These are phyloP conservation scores for Suillus occidentalis DNA, from an alignment of 768 basidiomycete genomes.

Conservation along the genomic window DNA sequence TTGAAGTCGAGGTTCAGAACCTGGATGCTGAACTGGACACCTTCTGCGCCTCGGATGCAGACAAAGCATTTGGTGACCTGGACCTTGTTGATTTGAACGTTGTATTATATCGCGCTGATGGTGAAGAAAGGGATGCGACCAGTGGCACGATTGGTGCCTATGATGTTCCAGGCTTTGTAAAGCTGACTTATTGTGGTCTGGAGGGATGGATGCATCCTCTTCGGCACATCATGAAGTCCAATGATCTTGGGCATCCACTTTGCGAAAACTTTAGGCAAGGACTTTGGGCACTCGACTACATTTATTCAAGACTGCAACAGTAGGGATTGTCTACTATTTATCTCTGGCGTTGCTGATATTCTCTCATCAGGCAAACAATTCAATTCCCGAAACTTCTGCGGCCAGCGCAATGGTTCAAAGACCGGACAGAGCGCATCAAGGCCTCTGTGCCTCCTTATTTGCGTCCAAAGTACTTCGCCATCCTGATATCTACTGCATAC, in stretches of 20 bases:
- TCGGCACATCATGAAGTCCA: slow-evolving; percentile 79
- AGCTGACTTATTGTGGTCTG: slow-evolving; percentile 87
- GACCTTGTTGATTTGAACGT: slow-evolving; percentile 89
- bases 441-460: slow-evolving; percentile 77
- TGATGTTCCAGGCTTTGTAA: slow-evolving; percentile 71
- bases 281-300: slow-evolving; percentile 91
- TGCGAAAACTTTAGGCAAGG: slow-evolving; percentile 87
- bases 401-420: slow-evolving; percentile 82
- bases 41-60: slow-evolving; percentile 70
- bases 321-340: slow-evolving; percentile 37
- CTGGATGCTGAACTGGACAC: slow-evolving; percentile 69
- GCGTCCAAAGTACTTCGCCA: slow-evolving; percentile 94
- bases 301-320: slow-evolving; percentile 66
- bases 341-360: slow-evolving; percentile 15
- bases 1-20: slow-evolving; percentile 80
- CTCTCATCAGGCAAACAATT: slow-evolving; percentile 50
- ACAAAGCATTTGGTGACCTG: slow-evolving; percentile 70
- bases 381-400: slow-evolving; percentile 65
- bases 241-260: slow-evolving; percentile 92
- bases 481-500: slow-evolving; percentile 88
- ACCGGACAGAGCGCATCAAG: slow-evolving; percentile 84
- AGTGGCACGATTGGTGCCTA: slow-evolving; percentile 80
- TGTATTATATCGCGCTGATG: slow-evolving; percentile 81
- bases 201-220: slow-evolving; percentile 97
- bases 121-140: slow-evolving; percentile 91